Conservation (phyloP, 169 alveolate species). For the Plasmodium billcollinsi region DNA sequence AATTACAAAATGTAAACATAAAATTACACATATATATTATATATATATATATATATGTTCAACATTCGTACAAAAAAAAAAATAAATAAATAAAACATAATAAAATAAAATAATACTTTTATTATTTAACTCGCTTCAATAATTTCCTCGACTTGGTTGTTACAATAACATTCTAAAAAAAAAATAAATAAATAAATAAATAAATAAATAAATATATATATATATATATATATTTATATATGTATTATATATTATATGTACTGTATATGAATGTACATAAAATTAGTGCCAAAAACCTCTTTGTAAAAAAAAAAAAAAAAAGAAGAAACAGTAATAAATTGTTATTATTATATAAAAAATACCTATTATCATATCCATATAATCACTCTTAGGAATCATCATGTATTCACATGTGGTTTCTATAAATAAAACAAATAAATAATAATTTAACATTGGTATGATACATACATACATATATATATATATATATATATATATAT, state of each 20-base stretch:
- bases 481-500: background rate
- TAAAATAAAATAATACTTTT: background rate
- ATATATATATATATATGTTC: too few species aligned
- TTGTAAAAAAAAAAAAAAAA: background rate
- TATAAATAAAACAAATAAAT: background rate
- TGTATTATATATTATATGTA: background rate
- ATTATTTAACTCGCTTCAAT: conserved; percentile 5
- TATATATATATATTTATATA: background rate
- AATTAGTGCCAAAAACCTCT: background rate
- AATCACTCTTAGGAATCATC: conserved; percentile 27
- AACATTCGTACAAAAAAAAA: too few species aligned
- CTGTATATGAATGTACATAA: background rate
- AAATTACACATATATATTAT: too few species aligned
- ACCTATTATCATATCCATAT: conserved; percentile 76
- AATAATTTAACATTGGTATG: background rate
- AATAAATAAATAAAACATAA: too few species aligned
- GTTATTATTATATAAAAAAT: background rate
- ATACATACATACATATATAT: background rate
- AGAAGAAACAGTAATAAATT: background rate
- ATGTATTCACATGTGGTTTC: conserved; percentile 33
- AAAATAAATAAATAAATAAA: too few species aligned
- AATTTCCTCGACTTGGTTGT: conserved; percentile 67
- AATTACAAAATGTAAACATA: too few species aligned
- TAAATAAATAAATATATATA: conserved; percentile 16
- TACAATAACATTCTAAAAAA: conserved; percentile 52